Percentiles rank a stretch among this genome's conserved stretches.
Conservation (phyloP, 2,329 filamentous ascomycete species). For the Aspergillus melleus region DNA sequence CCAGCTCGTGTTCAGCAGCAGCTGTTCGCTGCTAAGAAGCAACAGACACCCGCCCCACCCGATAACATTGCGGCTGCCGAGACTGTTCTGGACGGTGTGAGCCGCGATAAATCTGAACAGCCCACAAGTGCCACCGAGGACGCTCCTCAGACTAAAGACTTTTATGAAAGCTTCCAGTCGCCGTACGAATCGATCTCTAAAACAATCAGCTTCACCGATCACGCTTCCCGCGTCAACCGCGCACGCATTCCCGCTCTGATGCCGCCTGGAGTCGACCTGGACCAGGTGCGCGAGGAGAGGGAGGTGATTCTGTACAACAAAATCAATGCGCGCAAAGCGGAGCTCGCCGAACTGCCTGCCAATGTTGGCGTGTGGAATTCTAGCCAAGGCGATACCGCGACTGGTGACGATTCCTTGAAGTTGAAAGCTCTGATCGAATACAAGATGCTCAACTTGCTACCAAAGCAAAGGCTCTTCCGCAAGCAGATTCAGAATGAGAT, state of each 20-base stretch:
- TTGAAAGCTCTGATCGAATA: conserved; percentile 91
- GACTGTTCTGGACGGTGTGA: conserved; percentile 40
- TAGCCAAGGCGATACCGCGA: conserved; percentile 64
- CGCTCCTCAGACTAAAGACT: conserved; percentile 34
- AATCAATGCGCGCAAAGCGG: conserved; percentile 78
- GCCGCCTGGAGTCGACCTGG: conserved; percentile 83
- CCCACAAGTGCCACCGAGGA: conserved; percentile 27
- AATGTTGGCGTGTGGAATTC: conserved; percentile 88
- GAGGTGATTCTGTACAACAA: conserved; percentile 89
- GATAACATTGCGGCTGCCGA: conserved; percentile 35
- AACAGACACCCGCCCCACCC: conserved; percentile 38
- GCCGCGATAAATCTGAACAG: conserved; percentile 36
- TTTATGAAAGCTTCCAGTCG: conserved; percentile 72
- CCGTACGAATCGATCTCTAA: conserved; percentile 63
- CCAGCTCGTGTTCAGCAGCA: conserved; percentile 77
- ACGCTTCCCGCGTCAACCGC: conserved; percentile 72
- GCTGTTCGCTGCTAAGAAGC: conserved; percentile 65
- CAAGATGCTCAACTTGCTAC: conserved; percentile 84
- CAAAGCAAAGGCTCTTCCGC: conserved; percentile 82
- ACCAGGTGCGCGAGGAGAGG: conserved; percentile 80
- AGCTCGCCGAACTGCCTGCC: conserved; percentile 79
- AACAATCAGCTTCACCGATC: conserved; percentile 75
- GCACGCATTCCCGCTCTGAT: conserved; percentile 84
- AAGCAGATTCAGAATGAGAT: conserved; percentile 88
- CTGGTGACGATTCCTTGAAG: conserved; percentile 79